Conservation (phyloP, 2,329 filamentous ascomycete genomes). For the Diaporthe sp. region DNA sequence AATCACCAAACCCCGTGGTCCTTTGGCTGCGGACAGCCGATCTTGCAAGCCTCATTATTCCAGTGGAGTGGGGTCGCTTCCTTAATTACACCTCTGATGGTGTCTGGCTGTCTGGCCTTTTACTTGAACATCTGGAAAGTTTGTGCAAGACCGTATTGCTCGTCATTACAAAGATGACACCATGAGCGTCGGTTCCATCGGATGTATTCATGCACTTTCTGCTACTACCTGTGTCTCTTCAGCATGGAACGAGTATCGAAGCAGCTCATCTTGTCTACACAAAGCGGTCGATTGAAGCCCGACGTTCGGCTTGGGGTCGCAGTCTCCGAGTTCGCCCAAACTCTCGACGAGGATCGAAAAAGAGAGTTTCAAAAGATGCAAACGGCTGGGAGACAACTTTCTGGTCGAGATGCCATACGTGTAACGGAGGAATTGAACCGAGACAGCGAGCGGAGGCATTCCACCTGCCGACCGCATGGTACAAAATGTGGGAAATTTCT, state of each 20-base stretch:
- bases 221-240: not conserved
- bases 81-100: not conserved
- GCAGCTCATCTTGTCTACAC: not conserved
- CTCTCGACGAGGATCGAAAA: not conserved
- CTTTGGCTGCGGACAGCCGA: not conserved
- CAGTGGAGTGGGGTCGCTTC: not conserved
- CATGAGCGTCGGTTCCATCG: not conserved
- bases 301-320: conserved; percentile 14
- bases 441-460: conserved; percentile 36
- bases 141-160: not conserved
- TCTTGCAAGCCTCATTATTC: not conserved
- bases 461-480: conserved; percentile 24
- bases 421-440: conserved; percentile 42
- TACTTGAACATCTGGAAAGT: not conserved
- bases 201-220: not conserved
- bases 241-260: not conserved
- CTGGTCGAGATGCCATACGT: conserved; percentile 33
- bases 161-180: too few relatives aligned
- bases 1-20: not conserved
- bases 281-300: conserved; percentile 15
- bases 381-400: not conserved
- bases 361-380: not conserved
- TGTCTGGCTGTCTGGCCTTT: not conserved
- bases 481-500: conserved; percentile 35
- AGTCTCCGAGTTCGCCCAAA: conserved; percentile 9